Percentiles rank a stretch among this genome's conserved stretches.
phyloP scores from a whole-genome alignment of 148 eudicot species.

The Chenopodium quinoa region DNA sequence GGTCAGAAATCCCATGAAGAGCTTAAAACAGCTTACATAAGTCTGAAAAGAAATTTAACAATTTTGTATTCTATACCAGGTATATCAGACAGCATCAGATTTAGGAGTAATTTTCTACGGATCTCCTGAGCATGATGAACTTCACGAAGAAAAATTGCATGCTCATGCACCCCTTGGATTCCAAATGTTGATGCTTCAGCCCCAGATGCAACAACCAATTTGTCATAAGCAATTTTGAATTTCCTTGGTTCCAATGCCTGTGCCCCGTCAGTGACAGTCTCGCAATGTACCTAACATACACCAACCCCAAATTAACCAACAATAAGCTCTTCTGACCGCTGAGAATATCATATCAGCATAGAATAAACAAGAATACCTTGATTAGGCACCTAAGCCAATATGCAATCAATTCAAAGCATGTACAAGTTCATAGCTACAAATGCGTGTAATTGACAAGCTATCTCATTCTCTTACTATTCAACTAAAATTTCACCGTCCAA shows the following conservation, averaged over 20 bases:
- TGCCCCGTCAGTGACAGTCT: slow-evolving; percentile 64
- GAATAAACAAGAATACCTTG: background rate
- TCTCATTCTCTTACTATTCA: background rate
- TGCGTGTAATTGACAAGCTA: slow-evolving; percentile 6
- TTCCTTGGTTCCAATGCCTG: slow-evolving; percentile 65
- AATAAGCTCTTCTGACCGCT: background rate
- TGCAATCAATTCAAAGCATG: background rate
- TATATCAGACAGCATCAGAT: slow-evolving; percentile 91
- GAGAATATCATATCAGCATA: background rate
- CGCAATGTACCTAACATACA: slow-evolving; percentile 62
- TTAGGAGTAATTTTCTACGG: slow-evolving; percentile 76
- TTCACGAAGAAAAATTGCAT: slow-evolving; percentile 90
- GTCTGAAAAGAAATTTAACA: too few relatives aligned
- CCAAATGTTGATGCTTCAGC: slow-evolving; percentile 90
- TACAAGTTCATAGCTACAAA: background rate
- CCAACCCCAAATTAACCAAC: background rate
- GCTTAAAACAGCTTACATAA: background rate
- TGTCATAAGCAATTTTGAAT: slow-evolving; percentile 80
- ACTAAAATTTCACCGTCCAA: background rate
- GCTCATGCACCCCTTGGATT: slow-evolving; percentile 73
- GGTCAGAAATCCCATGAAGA: background rate
- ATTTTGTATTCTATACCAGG: slow-evolving; percentile 53
- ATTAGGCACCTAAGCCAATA: background rate
- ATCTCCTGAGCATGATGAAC: slow-evolving; percentile 97
- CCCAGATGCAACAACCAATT: slow-evolving; percentile 86